Percentiles rank a stretch among this genome's conserved stretches.
These are phyloP conservation scores for Chloroidium sp. DNA, from an alignment of 163 green algal genomes.

Conservation along the genomic window DNA sequence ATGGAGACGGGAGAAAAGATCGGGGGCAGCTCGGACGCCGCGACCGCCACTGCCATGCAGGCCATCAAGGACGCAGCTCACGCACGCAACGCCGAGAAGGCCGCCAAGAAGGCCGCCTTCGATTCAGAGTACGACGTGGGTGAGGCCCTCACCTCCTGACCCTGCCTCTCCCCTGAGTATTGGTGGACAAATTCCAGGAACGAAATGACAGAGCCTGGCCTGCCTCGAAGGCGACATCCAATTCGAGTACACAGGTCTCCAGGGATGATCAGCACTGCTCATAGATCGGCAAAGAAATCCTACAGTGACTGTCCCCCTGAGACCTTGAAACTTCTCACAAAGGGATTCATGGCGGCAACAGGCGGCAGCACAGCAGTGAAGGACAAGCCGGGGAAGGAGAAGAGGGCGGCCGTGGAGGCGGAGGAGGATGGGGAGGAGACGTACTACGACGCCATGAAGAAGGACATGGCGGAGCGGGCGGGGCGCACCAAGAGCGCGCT, in stretches of 20 bases:
- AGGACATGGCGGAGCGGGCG: constrained; percentile 62
- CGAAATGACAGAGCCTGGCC: no score
- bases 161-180: background rate
- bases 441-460: constrained; percentile 84
- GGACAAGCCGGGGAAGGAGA: constrained; percentile 9
- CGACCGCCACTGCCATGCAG: constrained; percentile 45
- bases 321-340: no score
- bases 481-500: constrained; percentile 60
- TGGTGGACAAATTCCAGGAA: no score
- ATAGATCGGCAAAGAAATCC: no score
- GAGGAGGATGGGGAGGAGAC: constrained; percentile 50
- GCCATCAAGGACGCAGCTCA: constrained; percentile 58
- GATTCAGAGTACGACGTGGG: constrained; percentile 60
- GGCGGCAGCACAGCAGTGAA: constrained; percentile 22
- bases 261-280: no score
- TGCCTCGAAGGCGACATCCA: no score
- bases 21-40: constrained; percentile 35
- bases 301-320: no score
- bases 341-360: background rate
- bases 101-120: constrained; percentile 82
- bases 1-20: constrained; percentile 71
- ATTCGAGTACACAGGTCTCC: no score
- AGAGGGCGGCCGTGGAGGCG: constrained; percentile 5
- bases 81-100: constrained; percentile 49
- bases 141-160: constrained; percentile 7